These are phyloP conservation scores for Brassica incana DNA, from an alignment of 345 rosid species.

Conservation along the genomic window DNA sequence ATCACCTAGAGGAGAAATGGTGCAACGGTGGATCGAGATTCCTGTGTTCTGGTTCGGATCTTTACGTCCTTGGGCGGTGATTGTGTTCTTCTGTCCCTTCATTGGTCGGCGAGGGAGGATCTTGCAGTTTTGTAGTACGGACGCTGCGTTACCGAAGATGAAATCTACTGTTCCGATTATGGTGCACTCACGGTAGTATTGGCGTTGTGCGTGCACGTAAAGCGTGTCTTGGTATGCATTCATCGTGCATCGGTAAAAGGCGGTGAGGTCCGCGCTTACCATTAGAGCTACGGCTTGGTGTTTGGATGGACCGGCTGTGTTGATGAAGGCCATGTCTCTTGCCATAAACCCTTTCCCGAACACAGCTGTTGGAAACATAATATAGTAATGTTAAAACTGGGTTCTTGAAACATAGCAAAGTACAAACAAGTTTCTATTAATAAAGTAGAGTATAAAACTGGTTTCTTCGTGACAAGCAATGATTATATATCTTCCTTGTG, in stretches of 20 bases:
- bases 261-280: conserved; percentile 60
- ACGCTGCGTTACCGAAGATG: conserved; percentile 85
- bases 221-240: conserved; percentile 82
- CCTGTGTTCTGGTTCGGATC: conserved; percentile 87
- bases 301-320: conserved; percentile 76
- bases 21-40: conserved; percentile 69
- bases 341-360: conserved; percentile 72
- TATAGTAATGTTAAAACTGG: not conserved
- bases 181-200: conserved; percentile 71
- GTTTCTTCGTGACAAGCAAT: not conserved
- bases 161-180: conserved; percentile 74
- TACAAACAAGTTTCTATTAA: not conserved
- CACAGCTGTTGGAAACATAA: conserved; percentile 51
- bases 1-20: conserved; percentile 50
- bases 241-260: conserved; percentile 65
- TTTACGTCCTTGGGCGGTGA: conserved; percentile 68
- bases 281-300: conserved; percentile 86
- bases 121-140: conserved; percentile 62
- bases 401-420: conserved; percentile 10
- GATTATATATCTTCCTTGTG: not conserved
- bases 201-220: conserved; percentile 73
- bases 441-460: not conserved
- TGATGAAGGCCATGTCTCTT: conserved; percentile 61
- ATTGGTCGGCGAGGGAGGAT: conserved; percentile 62
- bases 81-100: conserved; percentile 63